Evolutionary conservation across 352 stramenopile genomes (phyloP).

Genomic region (Pythium phragmiticola): DNA sequence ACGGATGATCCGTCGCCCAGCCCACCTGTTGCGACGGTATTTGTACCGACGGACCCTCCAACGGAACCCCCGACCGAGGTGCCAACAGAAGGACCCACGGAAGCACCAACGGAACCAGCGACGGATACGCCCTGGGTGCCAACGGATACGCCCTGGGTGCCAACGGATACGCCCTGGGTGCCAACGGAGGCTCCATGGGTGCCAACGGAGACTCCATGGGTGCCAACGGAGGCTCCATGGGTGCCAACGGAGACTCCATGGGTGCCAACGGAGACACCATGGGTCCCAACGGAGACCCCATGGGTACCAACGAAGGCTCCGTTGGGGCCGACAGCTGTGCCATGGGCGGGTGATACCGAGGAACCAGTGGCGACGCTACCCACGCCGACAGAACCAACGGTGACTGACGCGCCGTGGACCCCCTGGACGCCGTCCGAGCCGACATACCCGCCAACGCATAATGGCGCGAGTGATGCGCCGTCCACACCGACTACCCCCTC

Average conservation of each 20-base stretch:
- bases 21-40: neutral
- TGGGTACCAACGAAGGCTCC: neutral
- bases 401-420: neutral
- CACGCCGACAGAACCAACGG: neutral
- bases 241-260: neutral
- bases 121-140: neutral
- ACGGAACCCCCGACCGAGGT: no score
- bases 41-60: neutral
- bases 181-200: neutral
- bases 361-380: neutral
- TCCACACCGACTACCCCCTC: neutral
- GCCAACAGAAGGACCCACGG: no score
- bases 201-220: neutral
- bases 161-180: no score
- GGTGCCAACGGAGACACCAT: neutral
- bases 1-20: slow-evolving; percentile 1
- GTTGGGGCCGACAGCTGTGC: neutral
- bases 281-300: no score
- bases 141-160: neutral
- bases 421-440: neutral
- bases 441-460: neutral
- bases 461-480: neutral
- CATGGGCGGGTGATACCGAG: neutral
- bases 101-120: neutral
- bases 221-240: no score